Evolutionary conservation across 2,329 filamentous ascomycete species (phyloP), one percentile per base, ranked within the genome.

Genomic region (Camptophora hylomeconis): DNA sequence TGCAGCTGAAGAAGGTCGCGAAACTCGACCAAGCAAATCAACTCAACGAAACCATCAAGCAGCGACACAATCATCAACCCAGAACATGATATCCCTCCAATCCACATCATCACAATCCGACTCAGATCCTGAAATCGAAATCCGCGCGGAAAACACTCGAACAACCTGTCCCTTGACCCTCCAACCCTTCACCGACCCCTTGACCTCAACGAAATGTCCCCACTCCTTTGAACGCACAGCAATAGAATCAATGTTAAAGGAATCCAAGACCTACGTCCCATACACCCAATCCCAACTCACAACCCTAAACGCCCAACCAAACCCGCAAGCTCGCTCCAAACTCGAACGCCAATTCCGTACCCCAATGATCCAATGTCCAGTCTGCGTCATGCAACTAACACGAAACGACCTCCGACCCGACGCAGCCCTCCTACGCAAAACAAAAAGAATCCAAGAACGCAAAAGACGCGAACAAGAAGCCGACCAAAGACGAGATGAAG

Each of bases 111-210:
- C 0, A 45, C 44, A 1, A 30, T 47, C 2, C 42, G 56, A 52
- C 11, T 58, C 61, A 10, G 61, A 65, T 13, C 21, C 33, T 2
- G 30, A 36, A 15, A 43, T 67, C 31, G 56, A 57, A 26, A 59
- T 67, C 33, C 48, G 52, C 22, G 44, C 51, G 34, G 61, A 66
- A 40, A 52, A 50, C 18, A 50, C 58, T 33, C 60, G 57, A 3
- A 50, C 59, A 19, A 58, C 54, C 35, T 67, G 63, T 33, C 63
- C 63, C 0, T 42, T 67, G 14, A 67, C 63, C 2, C 48, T 65
- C 2, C 51, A 52, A 12, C 45, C 47, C 3, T 65, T 61, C 48
- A 41, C 42, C 5, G 51, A 63, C 31, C 63, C 63, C 0, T 53
- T 65, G 2, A 63, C 53, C 4, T 63, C 57, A 37, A 56, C 49